Percentiles rank a stretch among this genome's conserved stretches.
These are phyloP conservation scores for Candida rishiriensis DNA, from an alignment of 805 yeast genomes.

Conservation along the genomic window DNA sequence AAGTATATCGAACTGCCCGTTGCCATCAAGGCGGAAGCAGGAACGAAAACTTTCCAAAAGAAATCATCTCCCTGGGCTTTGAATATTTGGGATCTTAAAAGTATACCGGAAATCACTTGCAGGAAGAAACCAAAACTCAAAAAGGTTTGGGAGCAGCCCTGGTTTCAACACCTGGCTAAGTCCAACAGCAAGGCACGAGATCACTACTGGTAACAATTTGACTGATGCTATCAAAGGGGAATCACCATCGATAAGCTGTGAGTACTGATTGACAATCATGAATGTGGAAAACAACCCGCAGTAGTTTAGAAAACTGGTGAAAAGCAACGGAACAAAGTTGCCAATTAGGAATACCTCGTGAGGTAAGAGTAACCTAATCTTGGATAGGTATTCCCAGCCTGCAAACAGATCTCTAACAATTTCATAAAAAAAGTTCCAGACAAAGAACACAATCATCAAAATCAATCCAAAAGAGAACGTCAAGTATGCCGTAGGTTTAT, in stretches of 20 bases:
- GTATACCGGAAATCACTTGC: not conserved
- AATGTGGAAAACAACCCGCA: constrained; percentile 5
- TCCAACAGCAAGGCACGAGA: not conserved
- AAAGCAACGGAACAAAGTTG: constrained; percentile 15
- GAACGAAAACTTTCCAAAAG: not conserved
- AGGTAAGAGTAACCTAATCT: constrained; percentile 19
- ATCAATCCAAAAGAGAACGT: constrained; percentile 36
- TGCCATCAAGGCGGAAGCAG: not conserved
- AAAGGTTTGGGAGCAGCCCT: not conserved
- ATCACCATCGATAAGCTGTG: constrained; percentile 27
- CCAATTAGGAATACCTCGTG: constrained; percentile 16
- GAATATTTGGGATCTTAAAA: not conserved
- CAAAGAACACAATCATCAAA: constrained; percentile 22
- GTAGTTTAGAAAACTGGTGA: constrained; percentile 7
- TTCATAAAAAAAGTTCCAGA: constrained; percentile 29
- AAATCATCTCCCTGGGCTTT: not conserved
- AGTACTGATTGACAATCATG: constrained; percentile 12
- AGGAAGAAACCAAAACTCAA: not conserved
- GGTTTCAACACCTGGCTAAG: not conserved
- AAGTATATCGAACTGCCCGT: constrained; percentile 14
- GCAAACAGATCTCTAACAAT: constrained; percentile 5
- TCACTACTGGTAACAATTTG: constrained; percentile 30
- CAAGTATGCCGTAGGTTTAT: constrained; percentile 35
- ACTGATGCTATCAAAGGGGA: constrained; percentile 33
- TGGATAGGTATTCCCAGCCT: not conserved